phyloP scores from a whole-genome alignment of 2,329 filamentous ascomycete species.

The Fusarium sacchari region DNA sequence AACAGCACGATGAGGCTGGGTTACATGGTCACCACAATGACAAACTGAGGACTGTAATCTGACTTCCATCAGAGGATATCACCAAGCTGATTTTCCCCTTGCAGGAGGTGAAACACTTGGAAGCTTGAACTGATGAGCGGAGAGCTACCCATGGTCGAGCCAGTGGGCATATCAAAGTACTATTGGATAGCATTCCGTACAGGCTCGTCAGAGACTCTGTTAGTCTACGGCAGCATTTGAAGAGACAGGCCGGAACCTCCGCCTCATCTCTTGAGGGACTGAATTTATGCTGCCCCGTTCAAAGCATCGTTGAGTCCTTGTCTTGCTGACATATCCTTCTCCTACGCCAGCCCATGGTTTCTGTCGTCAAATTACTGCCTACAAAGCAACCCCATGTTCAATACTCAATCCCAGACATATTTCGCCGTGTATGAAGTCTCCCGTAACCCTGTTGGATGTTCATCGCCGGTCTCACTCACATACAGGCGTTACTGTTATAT shows the following conservation, averaged over 20 bases:
- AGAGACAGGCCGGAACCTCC: background rate
- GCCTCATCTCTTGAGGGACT: too few species aligned
- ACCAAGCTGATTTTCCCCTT: background rate
- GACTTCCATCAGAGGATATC: background rate
- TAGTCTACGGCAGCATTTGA: background rate
- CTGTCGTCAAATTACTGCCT: background rate
- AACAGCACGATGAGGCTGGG: background rate
- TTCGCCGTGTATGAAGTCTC: background rate
- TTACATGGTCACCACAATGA: background rate
- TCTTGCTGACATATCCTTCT: background rate
- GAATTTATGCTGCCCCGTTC: background rate
- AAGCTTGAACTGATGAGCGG: background rate
- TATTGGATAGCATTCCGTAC: background rate
- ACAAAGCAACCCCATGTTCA: too few species aligned
- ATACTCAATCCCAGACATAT: too few species aligned
- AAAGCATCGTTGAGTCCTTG: background rate
- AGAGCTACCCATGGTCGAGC: background rate
- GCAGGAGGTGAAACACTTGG: background rate
- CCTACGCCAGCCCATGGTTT: background rate
- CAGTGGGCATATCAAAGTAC: background rate
- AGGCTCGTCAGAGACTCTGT: background rate
- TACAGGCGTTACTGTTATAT: background rate
- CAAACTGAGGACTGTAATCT: background rate
- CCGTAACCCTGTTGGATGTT: background rate
- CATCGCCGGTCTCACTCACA: background rate